Conservation (phyloP, 2,329 filamentous ascomycete species). For the Aureobasidium sp. region DNA sequence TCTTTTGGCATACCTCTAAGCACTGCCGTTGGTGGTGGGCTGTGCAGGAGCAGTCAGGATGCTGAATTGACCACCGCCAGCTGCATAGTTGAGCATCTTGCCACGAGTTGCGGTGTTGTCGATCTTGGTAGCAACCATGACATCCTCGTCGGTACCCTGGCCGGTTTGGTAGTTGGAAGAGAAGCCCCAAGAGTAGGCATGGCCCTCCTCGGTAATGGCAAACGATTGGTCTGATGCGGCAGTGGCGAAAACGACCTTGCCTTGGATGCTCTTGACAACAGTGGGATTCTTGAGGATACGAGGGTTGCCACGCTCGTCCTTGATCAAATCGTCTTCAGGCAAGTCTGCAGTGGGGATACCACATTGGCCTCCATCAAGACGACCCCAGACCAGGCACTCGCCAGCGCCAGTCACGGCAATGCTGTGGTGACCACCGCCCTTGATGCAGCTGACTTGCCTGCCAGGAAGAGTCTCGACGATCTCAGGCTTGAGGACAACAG, state of each 20-base stretch:
- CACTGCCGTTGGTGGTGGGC: constrained; percentile 12
- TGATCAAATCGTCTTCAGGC: constrained; percentile 50
- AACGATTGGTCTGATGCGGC: constrained; percentile 67
- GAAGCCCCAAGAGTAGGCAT: constrained; percentile 73
- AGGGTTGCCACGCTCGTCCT: constrained; percentile 55
- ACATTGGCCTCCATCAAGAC: constrained; percentile 50
- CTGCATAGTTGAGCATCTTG: constrained; percentile 67
- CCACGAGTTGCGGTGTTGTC: constrained; percentile 76
- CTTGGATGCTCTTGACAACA: constrained; percentile 47
- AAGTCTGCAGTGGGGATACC: constrained; percentile 40
- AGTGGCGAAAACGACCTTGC: constrained; percentile 18
- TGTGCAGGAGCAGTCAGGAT: constrained; percentile 31
- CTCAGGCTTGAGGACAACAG: constrained; percentile 62
- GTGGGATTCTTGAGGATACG: constrained; percentile 64
- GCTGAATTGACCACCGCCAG: constrained; percentile 79
- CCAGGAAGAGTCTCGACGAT: constrained; percentile 56
- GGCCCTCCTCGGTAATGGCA: constrained; percentile 58
- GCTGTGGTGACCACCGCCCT: constrained; percentile 70
- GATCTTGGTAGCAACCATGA: constrained; percentile 67
- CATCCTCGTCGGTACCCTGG: constrained; percentile 67
- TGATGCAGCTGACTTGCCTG: constrained; percentile 57
- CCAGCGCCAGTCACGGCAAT: constrained; percentile 46
- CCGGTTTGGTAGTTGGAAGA: constrained; percentile 73
- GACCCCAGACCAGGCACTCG: constrained; percentile 51
- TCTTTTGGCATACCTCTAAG: not conserved